A percentile compares a stretch with the other conserved stretches of the same genome.
These are phyloP conservation scores for Malassezia cuniculi DNA, from an alignment of 1,284 basidiomycete genomes.

Conservation along the genomic window DNA sequence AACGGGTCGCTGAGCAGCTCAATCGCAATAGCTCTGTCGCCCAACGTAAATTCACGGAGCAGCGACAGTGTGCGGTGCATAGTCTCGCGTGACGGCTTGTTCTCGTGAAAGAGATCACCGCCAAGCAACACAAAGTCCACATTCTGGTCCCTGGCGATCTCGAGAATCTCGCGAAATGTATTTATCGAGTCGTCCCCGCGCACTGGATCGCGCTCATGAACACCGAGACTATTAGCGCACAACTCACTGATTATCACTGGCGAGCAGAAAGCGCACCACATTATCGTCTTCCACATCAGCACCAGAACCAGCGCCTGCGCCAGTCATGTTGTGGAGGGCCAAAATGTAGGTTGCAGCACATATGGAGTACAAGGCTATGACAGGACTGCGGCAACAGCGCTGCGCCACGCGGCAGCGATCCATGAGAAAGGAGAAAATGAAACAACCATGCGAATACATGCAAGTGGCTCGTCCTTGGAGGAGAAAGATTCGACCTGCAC, in stretches of 20 bases:
- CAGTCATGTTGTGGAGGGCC: too few species aligned
- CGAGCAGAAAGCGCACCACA: constrained; percentile 19
- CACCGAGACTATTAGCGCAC: constrained; percentile 61
- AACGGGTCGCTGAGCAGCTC: constrained; percentile 84
- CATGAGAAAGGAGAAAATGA: too few species aligned
- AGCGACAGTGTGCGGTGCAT: constrained; percentile 62
- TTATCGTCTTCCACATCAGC: neutral
- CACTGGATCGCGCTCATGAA: constrained; percentile 83
- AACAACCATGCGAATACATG: too few species aligned
- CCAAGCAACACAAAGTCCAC: constrained; percentile 64
- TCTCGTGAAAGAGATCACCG: constrained; percentile 95
- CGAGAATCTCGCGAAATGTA: constrained; percentile 83
- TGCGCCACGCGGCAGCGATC: too few species aligned
- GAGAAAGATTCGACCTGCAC: too few species aligned
- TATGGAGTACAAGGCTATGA: too few species aligned
- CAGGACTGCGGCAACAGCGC: too few species aligned
- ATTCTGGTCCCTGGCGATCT: constrained; percentile 74
- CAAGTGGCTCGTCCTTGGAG: too few species aligned
- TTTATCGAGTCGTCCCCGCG: constrained; percentile 89
- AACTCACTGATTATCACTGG: constrained; percentile 33
- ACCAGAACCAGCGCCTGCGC: too few species aligned
- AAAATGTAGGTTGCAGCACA: too few species aligned
- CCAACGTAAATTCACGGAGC: constrained; percentile 77
- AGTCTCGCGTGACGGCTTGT: constrained; percentile 78
- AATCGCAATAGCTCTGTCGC: constrained; percentile 71